A percentile compares a stretch with the other conserved stretches of the same genome.
phyloP scores from a whole-genome alignment of 495 filamentous ascomycete species.

The Penicillium salamii region DNA sequence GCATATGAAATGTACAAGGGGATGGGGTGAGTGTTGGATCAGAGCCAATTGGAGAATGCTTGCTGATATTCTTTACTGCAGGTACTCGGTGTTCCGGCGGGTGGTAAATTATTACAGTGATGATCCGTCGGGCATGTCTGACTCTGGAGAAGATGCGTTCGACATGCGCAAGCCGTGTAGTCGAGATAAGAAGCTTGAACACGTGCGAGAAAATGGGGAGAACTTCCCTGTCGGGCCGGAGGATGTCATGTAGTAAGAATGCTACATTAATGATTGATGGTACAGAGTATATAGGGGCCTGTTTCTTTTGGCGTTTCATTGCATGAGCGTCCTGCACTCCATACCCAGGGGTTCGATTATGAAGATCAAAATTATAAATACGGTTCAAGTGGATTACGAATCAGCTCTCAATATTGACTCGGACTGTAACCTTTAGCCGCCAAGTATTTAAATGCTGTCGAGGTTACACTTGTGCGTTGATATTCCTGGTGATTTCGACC shows the following conservation, averaged over 20 bases:
- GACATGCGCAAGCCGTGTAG: conserved; percentile 94
- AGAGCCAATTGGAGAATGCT: not conserved
- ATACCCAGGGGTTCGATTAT: too few relatives aligned
- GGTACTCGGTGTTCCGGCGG: conserved; percentile 76
- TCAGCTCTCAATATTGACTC: too few relatives aligned
- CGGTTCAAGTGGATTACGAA: too few relatives aligned
- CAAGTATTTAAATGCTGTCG: too few relatives aligned
- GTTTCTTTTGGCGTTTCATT: too few relatives aligned
- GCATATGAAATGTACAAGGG: conserved; percentile 85
- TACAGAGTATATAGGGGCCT: too few relatives aligned
- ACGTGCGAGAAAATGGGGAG: conserved; percentile 81
- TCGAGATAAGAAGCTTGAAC: conserved; percentile 72
- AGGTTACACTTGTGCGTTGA: too few relatives aligned
- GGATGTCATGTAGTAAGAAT: conserved; percentile 51
- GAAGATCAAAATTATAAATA: too few relatives aligned
- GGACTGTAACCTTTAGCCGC: too few relatives aligned
- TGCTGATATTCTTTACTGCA: conserved; percentile 18
- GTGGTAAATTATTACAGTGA: conserved; percentile 92
- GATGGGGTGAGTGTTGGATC: conserved; percentile 65
- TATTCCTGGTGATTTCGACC: too few relatives aligned
- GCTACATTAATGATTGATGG: not conserved
- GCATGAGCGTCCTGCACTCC: too few relatives aligned
- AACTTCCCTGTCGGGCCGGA: conserved; percentile 74
- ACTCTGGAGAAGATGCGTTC: conserved; percentile 77
- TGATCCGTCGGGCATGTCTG: conserved; percentile 57